phyloP scores from a whole-genome alignment of 371 early-diverging fungal genomes.

The Fennellomyces sp. region DNA sequence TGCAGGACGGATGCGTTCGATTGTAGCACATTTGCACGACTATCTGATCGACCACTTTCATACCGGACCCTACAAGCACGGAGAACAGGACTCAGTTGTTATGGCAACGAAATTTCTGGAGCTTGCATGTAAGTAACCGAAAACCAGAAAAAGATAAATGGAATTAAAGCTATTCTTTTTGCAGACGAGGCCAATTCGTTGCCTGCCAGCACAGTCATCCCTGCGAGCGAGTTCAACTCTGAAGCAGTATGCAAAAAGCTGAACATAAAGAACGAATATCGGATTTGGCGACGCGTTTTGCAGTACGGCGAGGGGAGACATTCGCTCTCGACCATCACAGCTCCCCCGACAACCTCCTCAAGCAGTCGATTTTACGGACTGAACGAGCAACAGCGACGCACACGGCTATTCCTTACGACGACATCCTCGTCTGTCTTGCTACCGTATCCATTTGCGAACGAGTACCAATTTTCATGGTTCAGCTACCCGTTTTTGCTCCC shows the following conservation, averaged over 20 bases:
- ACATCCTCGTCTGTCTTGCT: conserved; percentile 30
- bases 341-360: conserved; percentile 15
- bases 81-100: conserved; percentile 63
- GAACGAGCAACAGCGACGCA: conserved; percentile 39
- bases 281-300: conserved; percentile 63
- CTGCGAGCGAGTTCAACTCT: conserved; percentile 65
- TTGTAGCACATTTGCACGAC: conserved; percentile 29
- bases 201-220: conserved; percentile 33
- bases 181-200: conserved; percentile 27
- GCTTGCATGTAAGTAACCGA: conserved; percentile 62
- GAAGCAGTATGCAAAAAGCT: conserved; percentile 58
- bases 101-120: conserved; percentile 63
- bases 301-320: conserved; percentile 47
- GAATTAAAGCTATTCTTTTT: not conserved
- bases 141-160: conserved; percentile 14
- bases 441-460: conserved; percentile 46
- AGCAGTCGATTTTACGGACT: conserved; percentile 17
- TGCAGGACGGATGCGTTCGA: conserved; percentile 17
- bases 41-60: conserved; percentile 56
- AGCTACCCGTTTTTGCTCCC: conserved; percentile 77
- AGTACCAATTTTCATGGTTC: conserved; percentile 72
- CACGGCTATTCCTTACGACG: conserved; percentile 40
- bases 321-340: conserved; percentile 25
- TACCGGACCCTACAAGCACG: conserved; percentile 46
- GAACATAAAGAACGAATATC: conserved; percentile 83